A percentile compares a stretch with the other conserved stretches of the same genome.
Conservation (phyloP, 2,329 filamentous ascomycete genomes). For the Trichoderma pleuroti region DNA sequence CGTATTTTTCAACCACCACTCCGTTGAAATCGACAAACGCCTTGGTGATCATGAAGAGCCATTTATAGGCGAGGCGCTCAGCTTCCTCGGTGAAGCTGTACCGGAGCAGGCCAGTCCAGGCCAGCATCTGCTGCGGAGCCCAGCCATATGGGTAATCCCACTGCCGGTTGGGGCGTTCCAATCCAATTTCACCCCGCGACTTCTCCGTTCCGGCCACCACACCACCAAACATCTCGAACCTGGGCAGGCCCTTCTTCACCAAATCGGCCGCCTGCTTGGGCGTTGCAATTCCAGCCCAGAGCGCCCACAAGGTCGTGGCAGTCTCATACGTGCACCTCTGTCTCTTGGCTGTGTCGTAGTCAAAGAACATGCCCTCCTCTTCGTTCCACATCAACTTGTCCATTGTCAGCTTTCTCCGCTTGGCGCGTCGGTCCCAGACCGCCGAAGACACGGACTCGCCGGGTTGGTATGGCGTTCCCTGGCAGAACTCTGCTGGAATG, state of each 20-base stretch:
- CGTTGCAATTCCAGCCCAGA: conserved; percentile 88
- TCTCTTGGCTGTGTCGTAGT: conserved; percentile 85
- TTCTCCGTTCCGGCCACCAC: conserved; percentile 85
- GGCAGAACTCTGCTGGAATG: conserved; percentile 81
- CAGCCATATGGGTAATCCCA: conserved; percentile 99
- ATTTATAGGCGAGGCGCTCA: conserved; percentile 87
- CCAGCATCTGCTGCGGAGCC: conserved; percentile 97
- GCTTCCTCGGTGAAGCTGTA: conserved; percentile 92
- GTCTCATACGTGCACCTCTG: conserved; percentile 81
- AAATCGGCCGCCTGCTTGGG: conserved; percentile 82
- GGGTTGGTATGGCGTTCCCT: conserved; percentile 57
- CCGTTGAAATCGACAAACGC: conserved; percentile 98
- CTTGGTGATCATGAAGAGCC: conserved; percentile 98
- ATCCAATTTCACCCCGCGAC: conserved; percentile 73
- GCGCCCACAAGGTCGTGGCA: conserved; percentile 92
- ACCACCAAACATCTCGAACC: conserved; percentile 84
- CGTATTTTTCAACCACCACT: conserved; percentile 97
- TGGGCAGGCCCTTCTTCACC: conserved; percentile 76
- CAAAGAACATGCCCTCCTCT: conserved; percentile 92
- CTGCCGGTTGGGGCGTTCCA: conserved; percentile 88
- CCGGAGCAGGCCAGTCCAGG: conserved; percentile 87
- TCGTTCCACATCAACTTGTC: conserved; percentile 95
- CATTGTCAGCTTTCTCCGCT: conserved; percentile 77
- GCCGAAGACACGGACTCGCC: conserved; percentile 77
- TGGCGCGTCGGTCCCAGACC: conserved; percentile 84